Conservation (phyloP, 768 basidiomycete genomes). For the Rubroboletus pulcherrimus region DNA sequence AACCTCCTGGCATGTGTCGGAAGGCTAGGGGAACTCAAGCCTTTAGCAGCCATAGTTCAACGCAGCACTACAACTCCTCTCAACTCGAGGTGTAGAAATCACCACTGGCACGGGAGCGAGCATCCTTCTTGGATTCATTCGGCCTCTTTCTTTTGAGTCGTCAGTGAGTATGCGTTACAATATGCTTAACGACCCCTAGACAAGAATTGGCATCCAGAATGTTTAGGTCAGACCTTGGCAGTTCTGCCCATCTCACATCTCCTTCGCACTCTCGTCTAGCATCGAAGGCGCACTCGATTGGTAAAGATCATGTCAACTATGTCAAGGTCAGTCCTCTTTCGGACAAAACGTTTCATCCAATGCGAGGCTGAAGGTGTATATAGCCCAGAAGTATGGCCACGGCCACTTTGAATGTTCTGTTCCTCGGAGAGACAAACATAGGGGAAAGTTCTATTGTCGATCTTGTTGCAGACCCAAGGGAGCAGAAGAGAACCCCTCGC, state of each 20-base stretch:
- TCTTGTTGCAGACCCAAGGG: conserved; percentile 11
- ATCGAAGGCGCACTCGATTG: conserved; percentile 12
- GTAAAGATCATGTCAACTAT: neutral
- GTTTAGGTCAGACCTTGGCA: conserved; percentile 15
- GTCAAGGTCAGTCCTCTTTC: conserved; percentile 12
- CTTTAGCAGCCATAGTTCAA: neutral
- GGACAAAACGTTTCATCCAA: neutral
- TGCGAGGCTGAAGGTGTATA: conserved; percentile 2
- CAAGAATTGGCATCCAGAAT: conserved; percentile 11
- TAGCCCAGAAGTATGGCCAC: conserved; percentile 6
- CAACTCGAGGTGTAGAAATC: neutral
- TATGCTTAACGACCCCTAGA: neutral
- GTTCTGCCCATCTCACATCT: conserved; percentile 4
- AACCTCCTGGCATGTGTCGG: neutral
- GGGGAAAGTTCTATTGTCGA: conserved; percentile 19
- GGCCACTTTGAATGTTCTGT: conserved; percentile 13
- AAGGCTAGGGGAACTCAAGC: neutral
- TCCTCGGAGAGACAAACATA: conserved; percentile 21
- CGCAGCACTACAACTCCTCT: neutral
- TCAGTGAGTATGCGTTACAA: conserved; percentile 9
- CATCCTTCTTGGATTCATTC: neutral
- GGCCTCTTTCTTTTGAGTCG: neutral
- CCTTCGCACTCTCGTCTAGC: conserved; percentile 9
- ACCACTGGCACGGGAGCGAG: neutral
- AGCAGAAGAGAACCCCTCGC: neutral